A percentile compares a stretch with the other conserved stretches of the same genome.
phyloP scores from a whole-genome alignment of 805 yeast species.

The Saccharomycopsis malanga region DNA sequence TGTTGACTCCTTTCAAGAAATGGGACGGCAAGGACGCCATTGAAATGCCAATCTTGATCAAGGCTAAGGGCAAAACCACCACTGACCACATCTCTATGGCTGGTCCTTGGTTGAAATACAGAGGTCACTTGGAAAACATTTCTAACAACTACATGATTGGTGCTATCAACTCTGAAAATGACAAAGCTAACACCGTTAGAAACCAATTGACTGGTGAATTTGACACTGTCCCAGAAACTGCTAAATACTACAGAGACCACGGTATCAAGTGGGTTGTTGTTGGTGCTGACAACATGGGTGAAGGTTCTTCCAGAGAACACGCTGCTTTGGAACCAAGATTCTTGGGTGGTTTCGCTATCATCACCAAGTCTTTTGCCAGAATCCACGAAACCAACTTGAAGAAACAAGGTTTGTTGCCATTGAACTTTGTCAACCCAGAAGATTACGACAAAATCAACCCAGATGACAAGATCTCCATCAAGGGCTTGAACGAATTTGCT shows the following conservation, averaged over 20 bases:
- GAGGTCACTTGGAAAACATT: slow-evolving; percentile 98
- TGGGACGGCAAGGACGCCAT: slow-evolving; percentile 96
- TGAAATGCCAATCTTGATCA: slow-evolving; percentile 87
- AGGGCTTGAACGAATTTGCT: slow-evolving; percentile 77
- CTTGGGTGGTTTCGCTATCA: slow-evolving; percentile 97
- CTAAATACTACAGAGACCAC: slow-evolving; percentile 86
- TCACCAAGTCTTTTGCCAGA: slow-evolving; percentile 96
- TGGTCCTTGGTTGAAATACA: slow-evolving; percentile 99
- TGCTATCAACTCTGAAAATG: slow-evolving; percentile 95
- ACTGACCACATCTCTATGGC: slow-evolving; percentile 99
- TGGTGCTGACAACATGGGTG: slow-evolving; percentile 99
- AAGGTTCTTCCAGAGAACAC: slow-evolving; percentile 99
- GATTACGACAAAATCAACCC: slow-evolving; percentile 93
- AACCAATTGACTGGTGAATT: slow-evolving; percentile 88
- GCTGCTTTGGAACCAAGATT: slow-evolving; percentile 99
- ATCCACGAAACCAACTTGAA: slow-evolving; percentile 99
- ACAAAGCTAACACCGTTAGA: slow-evolving; percentile 85
- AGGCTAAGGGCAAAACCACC: slow-evolving; percentile 96
- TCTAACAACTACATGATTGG: slow-evolving; percentile 99
- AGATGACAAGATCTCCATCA: slow-evolving; percentile 79
- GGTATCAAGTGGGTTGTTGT: slow-evolving; percentile 95
- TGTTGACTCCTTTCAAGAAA: slow-evolving; percentile 85
- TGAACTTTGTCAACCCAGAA: slow-evolving; percentile 81
- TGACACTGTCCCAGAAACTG: slow-evolving; percentile 96
- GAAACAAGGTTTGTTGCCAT: slow-evolving; percentile 98